phyloP scores from a whole-genome alignment of 352 stramenopile species.

The Phytophthora multivora region DNA sequence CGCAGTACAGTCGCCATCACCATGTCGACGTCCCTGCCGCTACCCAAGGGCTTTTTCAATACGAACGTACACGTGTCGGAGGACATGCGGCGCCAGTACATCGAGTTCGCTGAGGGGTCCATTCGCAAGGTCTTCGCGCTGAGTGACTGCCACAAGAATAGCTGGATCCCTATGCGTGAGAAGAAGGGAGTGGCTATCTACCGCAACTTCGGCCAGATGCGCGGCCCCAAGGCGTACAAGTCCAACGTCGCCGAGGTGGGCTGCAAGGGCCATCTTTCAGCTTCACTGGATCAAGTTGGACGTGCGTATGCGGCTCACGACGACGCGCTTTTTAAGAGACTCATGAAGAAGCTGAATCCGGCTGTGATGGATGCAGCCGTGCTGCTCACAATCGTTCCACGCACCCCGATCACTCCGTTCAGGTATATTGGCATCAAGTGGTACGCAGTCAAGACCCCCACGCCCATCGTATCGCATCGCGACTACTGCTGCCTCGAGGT shows the following conservation, averaged over 20 bases:
- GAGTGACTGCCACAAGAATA: conserved; percentile 81
- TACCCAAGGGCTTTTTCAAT: conserved; percentile 80
- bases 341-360: conserved; percentile 85
- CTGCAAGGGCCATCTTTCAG: conserved; percentile 68
- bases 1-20: conserved; percentile 4
- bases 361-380: conserved; percentile 80
- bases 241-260: conserved; percentile 82
- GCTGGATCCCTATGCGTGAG: conserved; percentile 84
- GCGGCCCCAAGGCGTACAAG: conserved; percentile 63
- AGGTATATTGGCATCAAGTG: conserved; percentile 90
- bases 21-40: conserved; percentile 69
- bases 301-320: conserved; percentile 82
- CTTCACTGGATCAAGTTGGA: conserved; percentile 75
- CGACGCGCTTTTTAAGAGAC: conserved; percentile 70
- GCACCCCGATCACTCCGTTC: conserved; percentile 69
- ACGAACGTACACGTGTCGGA: conserved; percentile 69
- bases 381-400: conserved; percentile 77
- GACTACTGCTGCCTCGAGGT: conserved; percentile 89
- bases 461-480: conserved; percentile 78
- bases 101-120: conserved; percentile 80
- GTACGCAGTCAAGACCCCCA: conserved; percentile 85
- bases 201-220: conserved; percentile 74
- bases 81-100: conserved; percentile 74
- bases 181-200: conserved; percentile 85
- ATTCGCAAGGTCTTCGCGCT: conserved; percentile 86